These are phyloP conservation scores for Suillus ampliporus DNA, from an alignment of 768 basidiomycete species.

Conservation along the genomic window DNA sequence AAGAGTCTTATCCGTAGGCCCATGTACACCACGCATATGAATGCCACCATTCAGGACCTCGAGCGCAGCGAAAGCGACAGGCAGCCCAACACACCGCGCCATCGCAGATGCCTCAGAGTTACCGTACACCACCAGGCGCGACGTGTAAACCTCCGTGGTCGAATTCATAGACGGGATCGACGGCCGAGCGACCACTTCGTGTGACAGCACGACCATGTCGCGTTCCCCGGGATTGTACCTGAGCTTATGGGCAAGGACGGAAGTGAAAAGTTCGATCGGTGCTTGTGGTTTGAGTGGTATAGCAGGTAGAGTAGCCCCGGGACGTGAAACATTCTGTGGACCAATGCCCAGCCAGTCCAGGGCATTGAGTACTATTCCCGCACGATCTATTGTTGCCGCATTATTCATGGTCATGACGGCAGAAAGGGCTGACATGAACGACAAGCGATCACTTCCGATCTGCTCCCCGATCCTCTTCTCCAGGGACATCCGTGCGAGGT, in stretches of 20 bases:
- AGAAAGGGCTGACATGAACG: slow-evolving; percentile 41
- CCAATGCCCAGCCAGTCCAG: slow-evolving; percentile 47
- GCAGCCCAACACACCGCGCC: slow-evolving; percentile 89
- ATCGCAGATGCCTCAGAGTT: slow-evolving; percentile 71
- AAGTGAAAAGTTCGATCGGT: slow-evolving; percentile 78
- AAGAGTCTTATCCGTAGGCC: slow-evolving; percentile 65
- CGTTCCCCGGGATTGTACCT: slow-evolving; percentile 72
- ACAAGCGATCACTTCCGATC: slow-evolving; percentile 36
- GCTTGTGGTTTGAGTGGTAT: slow-evolving; percentile 54
- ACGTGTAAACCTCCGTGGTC: slow-evolving; percentile 63
- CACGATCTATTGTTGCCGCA: no score
- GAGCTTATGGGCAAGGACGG: slow-evolving; percentile 72
- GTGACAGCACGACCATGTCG: slow-evolving; percentile 87
- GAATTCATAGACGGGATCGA: slow-evolving; percentile 10
- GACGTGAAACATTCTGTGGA: not conserved
- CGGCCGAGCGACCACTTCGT: slow-evolving; percentile 69
- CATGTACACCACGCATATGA: slow-evolving; percentile 63
- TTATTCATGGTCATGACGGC: slow-evolving; percentile 22
- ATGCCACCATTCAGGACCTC: slow-evolving; percentile 67
- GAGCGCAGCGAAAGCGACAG: slow-evolving; percentile 83
- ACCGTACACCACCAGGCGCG: slow-evolving; percentile 70
- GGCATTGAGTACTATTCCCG: slow-evolving; percentile 42
- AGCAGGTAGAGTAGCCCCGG: no score
- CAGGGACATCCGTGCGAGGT: slow-evolving; percentile 44
- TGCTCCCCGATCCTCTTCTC: slow-evolving; percentile 29